Evolutionary conservation across 2,329 filamentous ascomycete genomes (phyloP), one percentile per base, ranked within the genome.

Genomic region (Xenoacremonium recifei): DNA sequence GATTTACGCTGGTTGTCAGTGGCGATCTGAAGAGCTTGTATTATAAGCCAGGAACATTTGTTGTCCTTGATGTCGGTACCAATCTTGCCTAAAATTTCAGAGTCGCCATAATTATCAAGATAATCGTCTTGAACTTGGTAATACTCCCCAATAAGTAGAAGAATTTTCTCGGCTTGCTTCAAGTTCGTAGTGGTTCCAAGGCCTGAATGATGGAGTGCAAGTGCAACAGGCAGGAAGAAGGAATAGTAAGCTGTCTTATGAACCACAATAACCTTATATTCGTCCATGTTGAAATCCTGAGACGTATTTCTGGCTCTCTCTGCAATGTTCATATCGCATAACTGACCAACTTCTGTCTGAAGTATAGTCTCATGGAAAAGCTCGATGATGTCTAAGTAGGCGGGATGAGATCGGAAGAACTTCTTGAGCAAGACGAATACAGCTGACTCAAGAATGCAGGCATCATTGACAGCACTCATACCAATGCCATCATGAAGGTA

Each of bases 161-260:
- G 82, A 62, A 99, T 96, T 54, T 91, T 84, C 67, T 93, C 82
- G 33, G 89, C 86, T 62, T 87, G 85, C 72, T 92, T 85, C 47
- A 99, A 82, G 75, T 96, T 97, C 70, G 87, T 81, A 20, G 85
- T 80, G 9, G 89, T 93, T 17, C 92, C 93, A 46, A 91, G 77
- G 62, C 89, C 84, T 54, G 91, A 80, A 70, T 90, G 86, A 75
- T 92, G 77, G 58, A 99, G 77, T 5, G 93, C 89, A 33, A 99
- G 80, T 9, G 90, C 92, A 41, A 99, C 91, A 45, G 93, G 93
- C 12, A 99, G 85, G 74, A 97, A 97, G 79, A 99, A 99, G 62
- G 87, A 95, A 78, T 99, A 99, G 77, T 95, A 99, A 37, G 93
- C 91, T 17, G 93, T 99, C 83, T 99, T 99, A 84, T 95, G 97